Base-by-base conservation (phyloP, 768 basidiomycete genomes). In the Auriscalpium orientale region DNA sequence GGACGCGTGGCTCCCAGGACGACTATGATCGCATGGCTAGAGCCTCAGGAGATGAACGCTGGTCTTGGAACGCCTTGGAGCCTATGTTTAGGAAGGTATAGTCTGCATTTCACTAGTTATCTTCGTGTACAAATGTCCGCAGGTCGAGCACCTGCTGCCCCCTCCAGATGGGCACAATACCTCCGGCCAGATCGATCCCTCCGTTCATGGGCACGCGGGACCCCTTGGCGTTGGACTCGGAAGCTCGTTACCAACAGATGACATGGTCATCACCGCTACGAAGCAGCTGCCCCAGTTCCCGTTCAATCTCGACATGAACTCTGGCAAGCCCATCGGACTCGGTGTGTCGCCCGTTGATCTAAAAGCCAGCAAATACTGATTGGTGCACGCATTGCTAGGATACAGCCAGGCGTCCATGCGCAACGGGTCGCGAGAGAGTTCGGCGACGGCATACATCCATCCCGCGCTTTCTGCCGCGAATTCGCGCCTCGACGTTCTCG, bases 241-340 rank as follows among this genome's bases (percentile, higher is more conserved):
- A 6, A 43, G 37, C 43, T 35, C 46, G 12, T n/a, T 38, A 15
- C 22, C 35, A 12, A 40, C 73, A 18, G 73, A 74, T 52, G 55
- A 58, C 1, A 66, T 64, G 2, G 69, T 77, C 16, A 64, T 78
- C 20, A 66, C 66, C 8, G 71, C 76, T 1, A 70, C 72, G 0
- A 40, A 66, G 33, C 65, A 75, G 52, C 62, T 64, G 0, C 68
- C 72, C 33, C 69, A 72, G 47, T 78, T 73, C 55, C 67, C 72
- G 3, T 77, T 66, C 58, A 75, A 74, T 56, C 36, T 64, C 11
- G 79, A 79, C 59, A 67, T 67, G 55, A 77, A 78, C 56, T 69
- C 71, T 22, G 78, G 79, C 13, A 65, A 61, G 8, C 70, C 71
- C 0, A 53, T 77, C 7, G 79, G 79, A 4, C 49, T 77, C 44